Percentiles rank a stretch among this genome's conserved stretches.
Conservation (phyloP, 495 filamentous ascomycete species). For the Podospora pseudopauciseta region DNA sequence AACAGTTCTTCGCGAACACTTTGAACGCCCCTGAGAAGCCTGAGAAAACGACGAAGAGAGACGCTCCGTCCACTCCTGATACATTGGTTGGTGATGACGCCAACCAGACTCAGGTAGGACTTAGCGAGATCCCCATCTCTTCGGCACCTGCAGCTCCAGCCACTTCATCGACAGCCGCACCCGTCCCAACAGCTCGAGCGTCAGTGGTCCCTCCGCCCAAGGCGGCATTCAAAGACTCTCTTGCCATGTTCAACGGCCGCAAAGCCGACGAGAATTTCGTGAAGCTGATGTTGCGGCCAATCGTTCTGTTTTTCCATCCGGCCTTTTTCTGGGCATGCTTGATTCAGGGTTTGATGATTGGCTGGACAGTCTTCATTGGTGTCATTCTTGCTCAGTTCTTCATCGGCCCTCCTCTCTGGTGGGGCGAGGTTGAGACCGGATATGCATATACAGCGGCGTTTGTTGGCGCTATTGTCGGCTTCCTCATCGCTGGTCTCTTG, state of each 20-base stretch:
- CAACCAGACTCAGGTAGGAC: background rate
- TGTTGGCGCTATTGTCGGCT: slow-evolving; percentile 74
- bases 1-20: background rate
- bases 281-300: slow-evolving; percentile 59
- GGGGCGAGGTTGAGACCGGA: slow-evolving; percentile 74
- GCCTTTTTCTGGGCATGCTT: slow-evolving; percentile 86
- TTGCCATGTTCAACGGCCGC: slow-evolving; percentile 75
- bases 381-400: slow-evolving; percentile 82
- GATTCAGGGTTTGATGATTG: slow-evolving; percentile 86
- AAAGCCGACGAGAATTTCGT: slow-evolving; percentile 64
- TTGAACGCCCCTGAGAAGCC: slow-evolving; percentile 24
- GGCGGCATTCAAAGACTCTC: slow-evolving; percentile 12
- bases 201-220: background rate
- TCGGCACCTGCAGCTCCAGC: background rate
- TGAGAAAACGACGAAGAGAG: background rate
- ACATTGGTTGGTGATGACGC: background rate
- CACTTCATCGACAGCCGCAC: background rate
- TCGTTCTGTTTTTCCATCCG: slow-evolving; percentile 69
- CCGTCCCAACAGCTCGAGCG: background rate
- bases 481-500: slow-evolving; percentile 67
- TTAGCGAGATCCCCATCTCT: background rate
- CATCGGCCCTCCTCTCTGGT: slow-evolving; percentile 73
- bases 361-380: slow-evolving; percentile 93
- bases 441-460: slow-evolving; percentile 89
- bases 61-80: background rate